Conservation (phyloP, 2,329 filamentous ascomycete genomes). For the Cyphellophora europaea region DNA sequence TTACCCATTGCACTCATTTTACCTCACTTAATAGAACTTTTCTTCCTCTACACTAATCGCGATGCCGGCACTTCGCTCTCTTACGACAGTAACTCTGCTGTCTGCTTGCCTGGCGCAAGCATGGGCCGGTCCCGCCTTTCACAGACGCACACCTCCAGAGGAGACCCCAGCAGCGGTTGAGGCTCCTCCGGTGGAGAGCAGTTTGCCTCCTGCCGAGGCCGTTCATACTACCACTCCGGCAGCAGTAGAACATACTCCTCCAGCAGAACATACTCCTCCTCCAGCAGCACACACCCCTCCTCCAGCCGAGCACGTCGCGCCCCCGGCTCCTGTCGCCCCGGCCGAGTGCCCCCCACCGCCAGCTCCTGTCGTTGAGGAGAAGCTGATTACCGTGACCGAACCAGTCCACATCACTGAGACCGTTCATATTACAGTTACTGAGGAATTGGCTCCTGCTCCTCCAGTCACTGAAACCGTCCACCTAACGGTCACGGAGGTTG, state of each 20-base stretch:
- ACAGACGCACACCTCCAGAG: neutral
- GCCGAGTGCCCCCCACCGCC: neutral
- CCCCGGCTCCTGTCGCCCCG: neutral
- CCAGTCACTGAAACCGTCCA: neutral
- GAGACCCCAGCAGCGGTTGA: neutral
- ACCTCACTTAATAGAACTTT: neutral
- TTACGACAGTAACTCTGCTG: neutral
- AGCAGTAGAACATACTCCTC: conserved; percentile 1
- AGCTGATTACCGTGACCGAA: neutral
- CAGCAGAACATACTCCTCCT: conserved; percentile 1
- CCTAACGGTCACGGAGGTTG: too few species aligned
- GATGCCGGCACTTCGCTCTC: neutral
- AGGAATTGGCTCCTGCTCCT: neutral
- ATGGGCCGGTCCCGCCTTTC: neutral
- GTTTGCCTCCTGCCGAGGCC: neutral
- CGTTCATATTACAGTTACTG: neutral
- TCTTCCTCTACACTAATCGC: neutral
- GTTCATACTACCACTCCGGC: neutral
- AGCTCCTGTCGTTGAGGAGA: too few species aligned
- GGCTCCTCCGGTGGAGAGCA: neutral
- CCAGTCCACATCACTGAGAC: neutral
- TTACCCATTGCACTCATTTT: neutral
- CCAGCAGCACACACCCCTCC: neutral
- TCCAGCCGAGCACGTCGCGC: neutral
- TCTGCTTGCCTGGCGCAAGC: neutral